These are phyloP conservation scores for Nannochloropsis salina DNA, from an alignment of 108 stramenopile genomes.

Conservation along the genomic window DNA sequence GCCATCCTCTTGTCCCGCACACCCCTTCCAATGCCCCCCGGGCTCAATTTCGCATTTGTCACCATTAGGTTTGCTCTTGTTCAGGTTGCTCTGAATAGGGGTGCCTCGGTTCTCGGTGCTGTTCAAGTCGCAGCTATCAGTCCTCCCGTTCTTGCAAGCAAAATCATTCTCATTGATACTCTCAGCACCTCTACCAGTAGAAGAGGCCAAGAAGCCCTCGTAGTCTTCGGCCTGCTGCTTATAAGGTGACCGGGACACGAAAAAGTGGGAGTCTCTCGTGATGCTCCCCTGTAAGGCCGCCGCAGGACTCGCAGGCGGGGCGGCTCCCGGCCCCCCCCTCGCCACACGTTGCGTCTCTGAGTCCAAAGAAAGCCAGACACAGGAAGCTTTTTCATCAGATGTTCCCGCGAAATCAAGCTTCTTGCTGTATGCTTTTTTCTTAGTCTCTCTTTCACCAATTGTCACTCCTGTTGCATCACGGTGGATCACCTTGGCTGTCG, in stretches of 20 bases:
- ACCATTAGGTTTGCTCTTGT: neutral
- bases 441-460: neutral
- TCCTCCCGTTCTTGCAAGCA: no score
- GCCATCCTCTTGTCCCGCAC: neutral
- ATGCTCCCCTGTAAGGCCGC: neutral
- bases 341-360: constrained; percentile 11
- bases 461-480: neutral
- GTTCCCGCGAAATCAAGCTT: neutral
- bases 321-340: neutral
- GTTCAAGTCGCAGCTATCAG: neutral
- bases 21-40: neutral
- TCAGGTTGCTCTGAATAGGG: neutral
- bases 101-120: neutral
- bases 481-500: no score
- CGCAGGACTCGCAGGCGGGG: neutral
- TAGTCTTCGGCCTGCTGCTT: neutral
- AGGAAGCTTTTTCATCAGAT: neutral
- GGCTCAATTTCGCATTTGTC: neutral
- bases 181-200: neutral
- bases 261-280: neutral
- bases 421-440: constrained; percentile 2
- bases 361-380: neutral
- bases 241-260: neutral
- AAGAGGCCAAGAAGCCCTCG: neutral
- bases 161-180: no score